Evolutionary conservation across 352 stramenopile species (phyloP).

Genomic region (Phytopythium vexans): DNA sequence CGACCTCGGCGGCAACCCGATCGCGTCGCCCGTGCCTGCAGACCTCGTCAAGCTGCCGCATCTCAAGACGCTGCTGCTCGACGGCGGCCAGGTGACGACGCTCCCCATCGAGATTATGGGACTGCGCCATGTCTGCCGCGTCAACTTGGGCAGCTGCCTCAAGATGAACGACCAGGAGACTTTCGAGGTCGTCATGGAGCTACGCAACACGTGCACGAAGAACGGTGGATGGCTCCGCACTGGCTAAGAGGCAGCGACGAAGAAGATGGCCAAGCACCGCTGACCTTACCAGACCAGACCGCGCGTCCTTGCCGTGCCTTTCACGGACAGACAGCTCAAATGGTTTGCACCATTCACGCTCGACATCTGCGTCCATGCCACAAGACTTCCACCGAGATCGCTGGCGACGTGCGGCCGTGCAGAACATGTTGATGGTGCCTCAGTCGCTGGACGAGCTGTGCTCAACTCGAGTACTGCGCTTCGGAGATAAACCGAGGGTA

Average conservation of each 20-base stretch:
- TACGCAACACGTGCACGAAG: constrained; percentile 39
- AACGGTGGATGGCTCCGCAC: constrained; percentile 70
- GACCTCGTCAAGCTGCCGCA: constrained; percentile 40
- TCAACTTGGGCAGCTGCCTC: constrained; percentile 50
- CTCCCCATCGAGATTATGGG: constrained; percentile 67
- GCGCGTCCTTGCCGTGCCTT: no score
- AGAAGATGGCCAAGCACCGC: no score
- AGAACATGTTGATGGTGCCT: no score
- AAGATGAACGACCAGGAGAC: constrained; percentile 69
- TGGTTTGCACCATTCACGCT: no score
- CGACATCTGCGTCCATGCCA: no score
- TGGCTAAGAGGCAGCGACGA: constrained; percentile 8
- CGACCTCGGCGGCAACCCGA: constrained; percentile 64
- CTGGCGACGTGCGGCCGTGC: no score
- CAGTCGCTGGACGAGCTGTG: no score
- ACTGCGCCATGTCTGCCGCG: constrained; percentile 43
- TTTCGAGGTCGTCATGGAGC: constrained; percentile 53
- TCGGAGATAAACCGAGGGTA: no score
- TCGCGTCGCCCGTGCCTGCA: constrained; percentile 35
- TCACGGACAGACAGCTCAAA: no score
- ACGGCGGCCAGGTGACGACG: constrained; percentile 38
- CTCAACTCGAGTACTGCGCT: no score
- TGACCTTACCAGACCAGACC: no score
- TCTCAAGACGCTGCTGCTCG: constrained; percentile 68
- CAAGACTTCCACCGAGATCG: no score